Percentiles rank a stretch among this genome's conserved stretches.
Conservation (phyloP, 2,329 filamentous ascomycete genomes). For the Penicillium sp. region DNA sequence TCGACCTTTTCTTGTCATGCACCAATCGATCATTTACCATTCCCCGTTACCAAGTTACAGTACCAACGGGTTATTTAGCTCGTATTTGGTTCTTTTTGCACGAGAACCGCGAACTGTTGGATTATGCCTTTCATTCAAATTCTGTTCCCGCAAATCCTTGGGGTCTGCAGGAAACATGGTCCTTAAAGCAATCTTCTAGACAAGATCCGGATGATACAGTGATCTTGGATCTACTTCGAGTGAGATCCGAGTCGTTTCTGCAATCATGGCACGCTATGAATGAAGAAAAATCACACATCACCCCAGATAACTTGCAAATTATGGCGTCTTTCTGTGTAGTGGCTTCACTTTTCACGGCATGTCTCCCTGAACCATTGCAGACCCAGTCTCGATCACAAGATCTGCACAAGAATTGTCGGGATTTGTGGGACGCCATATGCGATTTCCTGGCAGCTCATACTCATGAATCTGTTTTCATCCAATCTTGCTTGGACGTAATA, state of each 20-base stretch:
- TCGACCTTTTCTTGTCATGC: slow-evolving; percentile 68
- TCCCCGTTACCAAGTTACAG: slow-evolving; percentile 23
- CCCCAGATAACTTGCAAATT: slow-evolving; percentile 51
- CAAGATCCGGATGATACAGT: slow-evolving; percentile 36
- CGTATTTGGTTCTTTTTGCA: slow-evolving; percentile 44
- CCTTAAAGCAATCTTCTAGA: slow-evolving; percentile 27
- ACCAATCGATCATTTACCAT: slow-evolving; percentile 53
- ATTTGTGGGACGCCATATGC: slow-evolving; percentile 39
- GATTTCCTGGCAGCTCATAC: slow-evolving; percentile 29
- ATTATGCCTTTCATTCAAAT: slow-evolving; percentile 51
- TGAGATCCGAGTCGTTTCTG: slow-evolving; percentile 47
- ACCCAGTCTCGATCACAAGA: slow-evolving; percentile 30
- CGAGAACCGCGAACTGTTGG: slow-evolving; percentile 43
- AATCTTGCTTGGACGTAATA: slow-evolving; percentile 35
- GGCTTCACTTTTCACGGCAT: slow-evolving; percentile 39
- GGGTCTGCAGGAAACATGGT: slow-evolving; percentile 21
- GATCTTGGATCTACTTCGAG: slow-evolving; percentile 48
- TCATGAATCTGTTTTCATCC: slow-evolving; percentile 30
- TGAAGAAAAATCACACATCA: slow-evolving; percentile 47
- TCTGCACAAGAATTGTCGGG: slow-evolving; percentile 29
- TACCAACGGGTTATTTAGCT: slow-evolving; percentile 31
- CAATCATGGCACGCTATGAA: slow-evolving; percentile 46
- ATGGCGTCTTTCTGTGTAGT: slow-evolving; percentile 51
- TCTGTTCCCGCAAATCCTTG: slow-evolving; percentile 25
- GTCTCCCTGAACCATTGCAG: slow-evolving; percentile 28